Evolutionary conservation across 345 rosid species (phyloP), one percentile per base, ranked within the genome.

Genomic region (Gossypium longicalyx): DNA sequence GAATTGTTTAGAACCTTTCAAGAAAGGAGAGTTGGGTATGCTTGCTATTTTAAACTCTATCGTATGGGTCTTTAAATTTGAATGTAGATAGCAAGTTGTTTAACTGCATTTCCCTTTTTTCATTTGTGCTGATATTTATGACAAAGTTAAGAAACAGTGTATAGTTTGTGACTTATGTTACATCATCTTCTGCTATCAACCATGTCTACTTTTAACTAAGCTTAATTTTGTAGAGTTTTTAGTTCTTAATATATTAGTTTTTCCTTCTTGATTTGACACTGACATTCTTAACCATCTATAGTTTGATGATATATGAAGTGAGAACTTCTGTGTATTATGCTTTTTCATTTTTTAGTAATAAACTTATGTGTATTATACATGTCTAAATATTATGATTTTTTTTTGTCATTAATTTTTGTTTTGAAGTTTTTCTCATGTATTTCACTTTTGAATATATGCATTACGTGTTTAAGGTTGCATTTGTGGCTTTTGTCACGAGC

Each of bases 261-360:
- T 52, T 29, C 38, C n/a, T 58, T 73, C 67, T 77, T 58, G 69
- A 71, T 75, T 80, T 82, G n/a, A n/a, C n/a, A n/a, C n/a, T n/a
- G n/a, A n/a, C n/a, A n/a, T n/a, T n/a, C n/a, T n/a, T n/a, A n/a
- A n/a, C n/a, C n/a, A n/a, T n/a, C n/a, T n/a, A n/a, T n/a, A n/a
- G n/a, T n/a, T n/a, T n/a, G n/a, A n/a, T n/a, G n/a, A n/a, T n/a
- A n/a, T n/a, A n/a, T n/a, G n/a, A n/a, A n/a, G n/a, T n/a, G n/a
- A n/a, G n/a, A n/a, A n/a, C n/a, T n/a, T n/a, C n/a, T n/a, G n/a
- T n/a, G n/a, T n/a, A n/a, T n/a, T n/a, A n/a, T n/a, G n/a, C n/a
- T n/a, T n/a, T n/a, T n/a, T n/a, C n/a, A n/a, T n/a, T n/a, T n/a
- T n/a, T n/a, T n/a, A n/a, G n/a, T n/a, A n/a, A n/a, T n/a, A n/a